Evolutionary conservation across 345 rosid genomes (phyloP).

Genomic region (Eucalyptus paniculata): DNA sequence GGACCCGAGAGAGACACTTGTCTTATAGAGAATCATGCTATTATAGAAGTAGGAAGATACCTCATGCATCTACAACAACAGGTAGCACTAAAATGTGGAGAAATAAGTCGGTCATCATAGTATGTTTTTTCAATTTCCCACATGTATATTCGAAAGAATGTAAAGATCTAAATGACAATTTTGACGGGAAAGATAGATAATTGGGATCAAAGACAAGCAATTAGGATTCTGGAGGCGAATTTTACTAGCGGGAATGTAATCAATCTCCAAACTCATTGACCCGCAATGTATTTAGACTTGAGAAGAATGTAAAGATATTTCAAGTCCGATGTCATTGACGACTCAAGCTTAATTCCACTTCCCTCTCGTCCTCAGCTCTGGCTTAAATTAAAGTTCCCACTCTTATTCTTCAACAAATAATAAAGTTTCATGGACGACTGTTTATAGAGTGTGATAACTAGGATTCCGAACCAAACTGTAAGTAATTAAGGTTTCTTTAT

Average conservation of each 20-base stretch:
- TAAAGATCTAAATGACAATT: not conserved
- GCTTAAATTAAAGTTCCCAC: not conserved
- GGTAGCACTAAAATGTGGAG: not conserved
- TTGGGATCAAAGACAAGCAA: not conserved
- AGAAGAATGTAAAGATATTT: not conserved
- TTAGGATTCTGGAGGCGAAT: not conserved
- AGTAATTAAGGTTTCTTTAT: not conserved
- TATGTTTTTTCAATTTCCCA: not conserved
- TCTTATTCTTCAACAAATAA: not conserved
- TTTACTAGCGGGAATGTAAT: not conserved
- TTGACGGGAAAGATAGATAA: not conserved
- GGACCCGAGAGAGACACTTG: not conserved
- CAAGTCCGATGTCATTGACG: not conserved
- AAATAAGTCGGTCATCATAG: not conserved
- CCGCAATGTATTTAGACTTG: not conserved
- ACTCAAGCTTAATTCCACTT: not conserved
- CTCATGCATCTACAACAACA: not conserved
- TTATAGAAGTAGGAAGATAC: not conserved
- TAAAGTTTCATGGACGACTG: not conserved
- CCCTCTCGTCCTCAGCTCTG: not conserved
- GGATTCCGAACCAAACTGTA: not conserved
- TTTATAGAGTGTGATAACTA: not conserved
- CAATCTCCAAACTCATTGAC: not conserved
- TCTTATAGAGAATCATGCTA: not conserved
- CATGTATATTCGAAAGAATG: not conserved